Base-by-base conservation (phyloP, 768 basidiomycete genomes). In the Xerocomus potaroensis region DNA sequence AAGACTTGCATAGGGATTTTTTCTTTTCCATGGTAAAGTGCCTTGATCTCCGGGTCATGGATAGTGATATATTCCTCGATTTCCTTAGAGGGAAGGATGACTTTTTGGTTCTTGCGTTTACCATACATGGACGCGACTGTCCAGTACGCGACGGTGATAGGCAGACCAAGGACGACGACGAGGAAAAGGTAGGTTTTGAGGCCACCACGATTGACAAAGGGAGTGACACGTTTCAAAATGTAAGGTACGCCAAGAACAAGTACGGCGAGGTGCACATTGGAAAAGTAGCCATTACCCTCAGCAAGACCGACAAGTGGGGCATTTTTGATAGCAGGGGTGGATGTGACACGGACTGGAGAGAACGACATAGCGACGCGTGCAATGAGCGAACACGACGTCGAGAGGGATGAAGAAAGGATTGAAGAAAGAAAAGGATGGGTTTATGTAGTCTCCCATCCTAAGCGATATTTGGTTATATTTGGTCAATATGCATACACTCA, bases 1-100 rank as follows among this genome's bases (percentile, higher is more conserved):
- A 96, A 95, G 55, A 88, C 71, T 70, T 99, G 95, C 85, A 96
- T 94, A 42, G 93, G 93, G 48, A 99, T 97, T 70, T 96, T 98
- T 57, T 83, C 79, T 69, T 84, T 88, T 54, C 83, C 86, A 26
- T 79, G 69, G 72, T 94, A 98, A 49, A 81, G 73, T 24, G 76
- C 74, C 72, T 82, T 88, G 63, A 98, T 77, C 49, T 83, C 86
- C 1, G 72, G 68, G 71, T 95, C 91, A 50, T 90, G 84, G 71
- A 98, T 85, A 36, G 83, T 86, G 61, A 98, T 87, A 66, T 98
- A 99, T 55, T 87, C 79, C 57, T 88, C 87, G 49, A 96, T 81
- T 58, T 87, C 79, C 68, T 85, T 88, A 50, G 84, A 84, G 3
- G 96, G 94, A 19, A 97, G 72, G 22, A 70, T 61, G 59, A 93